Evolutionary conservation across 139 green algal genomes (phyloP).

Genomic region (Pseudopediastrum boryanum): DNA sequence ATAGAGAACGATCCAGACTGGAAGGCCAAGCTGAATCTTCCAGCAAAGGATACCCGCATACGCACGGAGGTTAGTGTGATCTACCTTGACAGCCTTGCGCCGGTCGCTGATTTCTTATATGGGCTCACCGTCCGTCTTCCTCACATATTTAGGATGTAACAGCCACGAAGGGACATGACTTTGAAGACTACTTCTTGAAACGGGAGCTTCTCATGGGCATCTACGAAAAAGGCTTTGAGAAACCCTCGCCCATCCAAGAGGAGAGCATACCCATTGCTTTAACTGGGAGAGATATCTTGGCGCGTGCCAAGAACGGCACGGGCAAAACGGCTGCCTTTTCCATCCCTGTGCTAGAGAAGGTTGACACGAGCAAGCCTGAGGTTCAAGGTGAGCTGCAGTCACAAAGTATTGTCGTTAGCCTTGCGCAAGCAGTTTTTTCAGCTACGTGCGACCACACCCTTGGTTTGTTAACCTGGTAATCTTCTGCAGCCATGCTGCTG

Average conservation of each 20-base stretch:
- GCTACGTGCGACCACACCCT: too few species aligned
- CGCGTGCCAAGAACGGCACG: slow-evolving; percentile 99
- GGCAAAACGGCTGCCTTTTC: slow-evolving; percentile 99
- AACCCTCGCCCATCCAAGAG: slow-evolving; percentile 92
- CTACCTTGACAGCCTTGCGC: too few species aligned
- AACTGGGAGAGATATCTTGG: slow-evolving; percentile 96
- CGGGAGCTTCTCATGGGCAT: slow-evolving; percentile 98
- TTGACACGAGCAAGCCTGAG: slow-evolving; percentile 85
- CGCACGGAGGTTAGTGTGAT: slow-evolving; percentile 83
- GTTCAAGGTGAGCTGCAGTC: slow-evolving; percentile 86
- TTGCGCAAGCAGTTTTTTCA: background rate
- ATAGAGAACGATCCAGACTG: slow-evolving; percentile 63
- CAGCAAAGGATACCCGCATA: slow-evolving; percentile 82
- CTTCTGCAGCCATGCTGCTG: slow-evolving; percentile 88
- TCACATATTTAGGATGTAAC: slow-evolving; percentile 99
- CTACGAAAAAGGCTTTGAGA: slow-evolving; percentile 99
- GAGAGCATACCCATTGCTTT: slow-evolving; percentile 98
- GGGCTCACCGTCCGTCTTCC: too few species aligned
- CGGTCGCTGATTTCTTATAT: too few species aligned
- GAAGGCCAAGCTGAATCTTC: slow-evolving; percentile 85
- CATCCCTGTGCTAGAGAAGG: slow-evolving; percentile 96
- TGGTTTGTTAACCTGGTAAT: too few species aligned
- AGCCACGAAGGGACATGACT: slow-evolving; percentile 96
- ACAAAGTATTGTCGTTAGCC: too few species aligned
- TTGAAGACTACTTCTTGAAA: slow-evolving; percentile 99